Evolutionary conservation across 108 stramenopile genomes (phyloP), one percentile per base, ranked within the genome.

Genomic region (Pseudonitzschia multistriata): DNA sequence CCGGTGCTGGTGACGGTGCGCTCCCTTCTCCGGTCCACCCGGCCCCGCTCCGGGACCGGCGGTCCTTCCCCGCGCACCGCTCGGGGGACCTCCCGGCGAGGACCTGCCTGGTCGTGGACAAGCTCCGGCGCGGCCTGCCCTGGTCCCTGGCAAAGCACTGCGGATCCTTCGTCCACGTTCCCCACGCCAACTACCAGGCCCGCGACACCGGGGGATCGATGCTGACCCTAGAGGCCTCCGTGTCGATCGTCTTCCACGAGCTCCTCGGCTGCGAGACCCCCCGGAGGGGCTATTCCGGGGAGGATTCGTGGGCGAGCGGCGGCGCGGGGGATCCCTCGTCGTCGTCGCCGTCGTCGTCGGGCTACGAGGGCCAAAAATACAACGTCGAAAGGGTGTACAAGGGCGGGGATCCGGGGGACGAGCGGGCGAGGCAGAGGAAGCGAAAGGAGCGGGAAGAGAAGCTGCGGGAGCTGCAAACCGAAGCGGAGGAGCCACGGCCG

Each of bases 171-270:
- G 74, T 91, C 0, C 93, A 94, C 74, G 77, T 94, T 17, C 90
- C 88, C 10, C 85, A 87, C 59, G 25, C 36, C 33, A 67, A 79
- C 49, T 45, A 57, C 36, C 7, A 4, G 8, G 2, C 42, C 30
- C 3, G 37, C 45, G 19, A 14, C n/a, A 34, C 21, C 0, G 36
- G 47, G 29, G 49, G 34, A 22, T 29, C 68, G 28, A 74, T 87
- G 42, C 42, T 93, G 35, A 88, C 89, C 59, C 67, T 73, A 14
- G 86, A 84, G 68, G 78, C 88, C 15, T 77, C 75, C 42, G 49
- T 89, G 10, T 88, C 88, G 8, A 87, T 94, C 66, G 73, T 85
- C 31, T 66, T 94, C 13, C 88, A 91, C 82, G 88, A 89, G 62
- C 86, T 83, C 53, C 73, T 59, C 33, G 13, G 10, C 6, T 4